These are phyloP conservation scores for Candida suzukii DNA, from an alignment of 805 yeast genomes.

Conservation along the genomic window DNA sequence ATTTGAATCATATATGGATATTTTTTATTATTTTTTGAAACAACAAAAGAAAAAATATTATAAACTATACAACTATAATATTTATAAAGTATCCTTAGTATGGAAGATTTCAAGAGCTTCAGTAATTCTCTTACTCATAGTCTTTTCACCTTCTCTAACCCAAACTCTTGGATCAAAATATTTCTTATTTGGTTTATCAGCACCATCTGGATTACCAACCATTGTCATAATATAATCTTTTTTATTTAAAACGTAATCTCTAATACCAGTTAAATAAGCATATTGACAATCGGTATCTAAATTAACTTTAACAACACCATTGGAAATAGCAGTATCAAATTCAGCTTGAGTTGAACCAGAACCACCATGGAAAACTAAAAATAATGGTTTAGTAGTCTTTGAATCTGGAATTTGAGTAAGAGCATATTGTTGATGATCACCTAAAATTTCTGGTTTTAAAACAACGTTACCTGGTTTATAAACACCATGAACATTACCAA, in stretches of 20 bases:
- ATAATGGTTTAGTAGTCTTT: slow-evolving; percentile 55
- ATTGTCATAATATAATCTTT: slow-evolving; percentile 84
- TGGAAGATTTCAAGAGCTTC: slow-evolving; percentile 85
- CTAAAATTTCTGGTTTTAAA: slow-evolving; percentile 86
- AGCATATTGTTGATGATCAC: slow-evolving; percentile 92
- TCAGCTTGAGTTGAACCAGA: slow-evolving; percentile 94
- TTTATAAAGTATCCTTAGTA: slow-evolving; percentile 55
- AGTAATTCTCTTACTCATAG: slow-evolving; percentile 82
- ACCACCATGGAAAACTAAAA: slow-evolving; percentile 99
- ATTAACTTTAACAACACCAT: slow-evolving; percentile 98
- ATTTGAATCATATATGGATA: no score
- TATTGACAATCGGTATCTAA: slow-evolving; percentile 98
- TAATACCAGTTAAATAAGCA: slow-evolving; percentile 94
- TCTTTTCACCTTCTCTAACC: slow-evolving; percentile 99
- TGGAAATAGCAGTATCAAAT: slow-evolving; percentile 81
- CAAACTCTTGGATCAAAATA: slow-evolving; percentile 99
- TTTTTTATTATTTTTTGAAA: no score
- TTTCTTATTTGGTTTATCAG: slow-evolving; percentile 99
- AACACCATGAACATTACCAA: slow-evolving; percentile 99
- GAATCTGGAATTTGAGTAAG: slow-evolving; percentile 48
- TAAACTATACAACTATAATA: not conserved
- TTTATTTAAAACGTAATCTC: slow-evolving; percentile 94
- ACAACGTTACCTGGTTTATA: slow-evolving; percentile 98
- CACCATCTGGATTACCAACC: slow-evolving; percentile 99
- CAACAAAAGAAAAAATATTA: no score